A percentile compares a stretch with the other conserved stretches of the same genome.
phyloP scores from a whole-genome alignment of 306 rosid genomes.

The Vicia faba region DNA sequence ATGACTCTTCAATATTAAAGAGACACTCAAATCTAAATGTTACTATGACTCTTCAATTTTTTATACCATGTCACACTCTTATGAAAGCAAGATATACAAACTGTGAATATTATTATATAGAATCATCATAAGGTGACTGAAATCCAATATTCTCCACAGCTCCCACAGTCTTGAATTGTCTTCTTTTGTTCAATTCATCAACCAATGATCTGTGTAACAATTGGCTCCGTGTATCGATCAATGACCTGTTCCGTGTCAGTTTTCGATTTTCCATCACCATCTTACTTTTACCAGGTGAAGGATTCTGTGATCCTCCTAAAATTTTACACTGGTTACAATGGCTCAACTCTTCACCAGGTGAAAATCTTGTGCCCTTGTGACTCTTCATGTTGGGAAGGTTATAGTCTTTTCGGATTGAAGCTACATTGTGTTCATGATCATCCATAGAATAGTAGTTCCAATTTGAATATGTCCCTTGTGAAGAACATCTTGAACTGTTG shows the following conservation, averaged over 20 bases:
- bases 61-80: constrained; percentile 31
- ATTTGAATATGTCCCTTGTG: constrained; percentile 73
- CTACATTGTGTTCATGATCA: constrained; percentile 49
- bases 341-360: constrained; percentile 47
- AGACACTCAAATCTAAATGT: constrained; percentile 30
- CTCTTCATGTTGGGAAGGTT: constrained; percentile 47
- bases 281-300: constrained; percentile 51
- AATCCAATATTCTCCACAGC: constrained; percentile 81
- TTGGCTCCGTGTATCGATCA: constrained; percentile 77
- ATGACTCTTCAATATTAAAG: constrained; percentile 13
- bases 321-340: constrained; percentile 44
- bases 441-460: constrained; percentile 53
- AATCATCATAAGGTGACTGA: constrained; percentile 67
- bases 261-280: constrained; percentile 44
- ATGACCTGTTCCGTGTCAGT: constrained; percentile 68
- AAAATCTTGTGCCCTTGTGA: constrained; percentile 60
- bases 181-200: constrained; percentile 71
- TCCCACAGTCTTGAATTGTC: constrained; percentile 78
- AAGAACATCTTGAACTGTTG: constrained; percentile 73
- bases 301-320: constrained; percentile 36
- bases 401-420: constrained; percentile 38
- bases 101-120: constrained; percentile 34
- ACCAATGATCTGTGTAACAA: constrained; percentile 73
- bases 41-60: constrained; percentile 23
- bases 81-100: constrained; percentile 14